These are phyloP conservation scores for Coffea eugenioides DNA, from an alignment of 257 asterid genomes.

Conservation along the genomic window DNA sequence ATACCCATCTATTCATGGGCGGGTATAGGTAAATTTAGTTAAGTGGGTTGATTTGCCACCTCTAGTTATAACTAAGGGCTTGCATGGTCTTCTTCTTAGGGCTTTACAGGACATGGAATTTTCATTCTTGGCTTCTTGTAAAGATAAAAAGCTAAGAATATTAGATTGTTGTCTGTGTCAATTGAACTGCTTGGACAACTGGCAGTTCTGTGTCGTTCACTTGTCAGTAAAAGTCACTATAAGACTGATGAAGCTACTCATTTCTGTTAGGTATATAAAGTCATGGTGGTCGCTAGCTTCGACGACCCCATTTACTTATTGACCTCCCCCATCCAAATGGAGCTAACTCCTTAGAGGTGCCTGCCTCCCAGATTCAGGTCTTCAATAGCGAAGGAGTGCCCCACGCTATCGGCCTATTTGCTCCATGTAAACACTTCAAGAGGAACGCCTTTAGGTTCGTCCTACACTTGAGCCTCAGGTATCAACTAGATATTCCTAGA, in stretches of 20 bases:
- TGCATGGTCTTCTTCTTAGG: not conserved
- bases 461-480: not conserved
- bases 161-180: not conserved
- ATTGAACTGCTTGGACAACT: not conserved
- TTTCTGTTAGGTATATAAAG: not conserved
- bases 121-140: not conserved
- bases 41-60: too few species aligned
- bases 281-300: not conserved
- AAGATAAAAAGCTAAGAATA: not conserved
- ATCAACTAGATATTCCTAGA: not conserved
- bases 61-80: not conserved
- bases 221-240: not conserved
- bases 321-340: not conserved
- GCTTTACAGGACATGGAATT: not conserved
- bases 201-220: not conserved
- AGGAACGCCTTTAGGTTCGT: not conserved
- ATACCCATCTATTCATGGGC: too few species aligned
- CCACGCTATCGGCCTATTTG: not conserved
- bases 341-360: not conserved
- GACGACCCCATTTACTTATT: not conserved
- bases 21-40: too few species aligned
- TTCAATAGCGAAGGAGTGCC: not conserved
- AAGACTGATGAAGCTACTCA: not conserved
- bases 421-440: not conserved
- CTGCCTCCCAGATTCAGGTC: not conserved